Evolutionary conservation across 345 rosid species (phyloP), one percentile per base, ranked within the genome.

Genomic region (Salix dunnii): DNA sequence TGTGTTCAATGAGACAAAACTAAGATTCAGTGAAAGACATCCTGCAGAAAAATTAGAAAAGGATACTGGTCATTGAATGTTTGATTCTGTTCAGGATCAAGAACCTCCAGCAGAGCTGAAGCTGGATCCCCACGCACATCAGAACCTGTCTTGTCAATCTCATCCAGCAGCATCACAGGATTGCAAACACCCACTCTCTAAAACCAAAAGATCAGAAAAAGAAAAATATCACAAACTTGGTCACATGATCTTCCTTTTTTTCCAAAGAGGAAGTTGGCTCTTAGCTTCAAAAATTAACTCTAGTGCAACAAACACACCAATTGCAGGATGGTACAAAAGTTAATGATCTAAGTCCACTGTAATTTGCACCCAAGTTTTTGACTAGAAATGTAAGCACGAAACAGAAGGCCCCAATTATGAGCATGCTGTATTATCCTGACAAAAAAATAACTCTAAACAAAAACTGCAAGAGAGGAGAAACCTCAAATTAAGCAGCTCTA

Each of bases 61-160:
- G 99, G 98, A 96, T 96, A 96, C 97, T 96, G 99, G 76, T 96
- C 99, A 74, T 88, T 93, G 82, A 96, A 96, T 73, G 95, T 69
- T 82, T 86, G 88, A 80, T 96, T 96, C 87, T 96, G 99, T 82
- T 96, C 98, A 30, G 97, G 95, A 81, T 96, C 99, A 88, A 96
- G 96, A 86, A 96, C 99, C 89, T 96, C 99, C 79, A 96, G 88
- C 76, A 96, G 87, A 82, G 99, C 99, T 9, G 98, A 92, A 78
- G 99, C 98, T 58, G 99, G 98, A 88, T 96, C 99, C 61, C 99
- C 99, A 66, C 98, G 95, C 25, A 91, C 90, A 86, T 96, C 98
- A 49, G 98, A 96, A 73, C 99, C 97, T 3, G 99, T 93, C 85
- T 96, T 96, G 91, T 96, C 99, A 82, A 96, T 89, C 87, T 96